Base-by-base conservation (phyloP, 2,329 filamentous ascomycete species). In the Sordariomycetes sp. region DNA sequence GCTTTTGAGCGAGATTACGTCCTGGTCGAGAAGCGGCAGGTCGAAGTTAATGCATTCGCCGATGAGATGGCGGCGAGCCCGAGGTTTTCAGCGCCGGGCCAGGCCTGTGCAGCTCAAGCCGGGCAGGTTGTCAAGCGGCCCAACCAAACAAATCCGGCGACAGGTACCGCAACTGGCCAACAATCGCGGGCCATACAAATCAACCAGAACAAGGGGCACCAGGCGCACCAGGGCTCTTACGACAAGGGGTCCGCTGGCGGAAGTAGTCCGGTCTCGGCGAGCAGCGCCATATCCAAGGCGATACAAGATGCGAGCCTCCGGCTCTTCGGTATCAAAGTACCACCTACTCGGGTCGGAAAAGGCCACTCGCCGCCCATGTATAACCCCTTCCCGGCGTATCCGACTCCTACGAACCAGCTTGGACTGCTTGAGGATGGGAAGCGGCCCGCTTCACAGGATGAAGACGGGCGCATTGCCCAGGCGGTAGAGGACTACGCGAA, bases 1-100 rank as follows among this genome's bases (percentile, higher is more conserved):
- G 88, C 88, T 1, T 87, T 95, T 64, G 91, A 96, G 67, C 84
- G 92, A 62, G 94, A 97, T 62, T 99, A 97, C 65, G 92, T 99
- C 22, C 78, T 97, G 28, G 89, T 99, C 13, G 94, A 99, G 73
- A 96, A 96, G 74, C 85, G 87, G 62, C 87, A 90, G 22, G 91
- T 99, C 12, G 92, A 97, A 69, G 92, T 99, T 55, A 97, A 99
- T 68, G 94, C 94, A 2, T 87, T 99, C 65, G 94, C 94, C 24
- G 94, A 99, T 69, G 92, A 97, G 70, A 76, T 99, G 66, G 91
- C 90, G 52, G 87, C 90, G 56, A 92, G 88, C 65, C 87, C 88
- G 53, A 84, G 84, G 54, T 72, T 84, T 24, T 39, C 36, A 8
- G 35, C 28, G n/a, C 52, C 24, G 22, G 52, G 42, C 13, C 45